Evolutionary conservation across 331 rosid genomes (phyloP), one percentile per base, ranked within the genome.

Genomic region (Prunus yedoensis): DNA sequence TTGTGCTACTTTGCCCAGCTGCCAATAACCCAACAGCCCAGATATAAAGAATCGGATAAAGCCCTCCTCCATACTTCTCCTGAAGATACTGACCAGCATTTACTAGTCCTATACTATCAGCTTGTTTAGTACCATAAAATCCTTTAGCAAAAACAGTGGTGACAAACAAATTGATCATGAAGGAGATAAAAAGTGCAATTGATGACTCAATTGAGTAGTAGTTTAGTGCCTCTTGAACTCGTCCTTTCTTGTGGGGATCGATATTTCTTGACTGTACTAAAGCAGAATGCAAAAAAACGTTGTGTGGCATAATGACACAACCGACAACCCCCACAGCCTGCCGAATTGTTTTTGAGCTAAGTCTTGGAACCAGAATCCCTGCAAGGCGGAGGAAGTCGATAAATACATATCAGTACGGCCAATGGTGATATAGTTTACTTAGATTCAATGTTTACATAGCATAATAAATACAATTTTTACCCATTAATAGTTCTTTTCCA

Each of bases 271-370:
- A 92, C 83, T 89, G 97, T 58, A 92, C 97, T 77, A 92, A 81
- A 84, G 97, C 97, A 79, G 97, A 92, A 76, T 92, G 97, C 76
- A 92, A 83, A 79, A 88, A 92, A 50, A 92, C 97, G 43, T 92
- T 92, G 89, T 92, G 97, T 75, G 97, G 97, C 96, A 87, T 92
- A 63, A 92, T 92, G 77, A 92, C 96, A 62, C 97, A 92, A 30
- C 97, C 97, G 59, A 92, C 96, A 63, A 92, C 96, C 13, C 91
- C 97, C 79, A 92, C 97, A 71, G 97, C 97, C 86, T 92, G 97
- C 76, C 93, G 91, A 68, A 89, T 89, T 62, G 96, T 92, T 81
- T 82, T 88, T n/a, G 97, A 88, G 85, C 97, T 71, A 10, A 92
- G 93, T 81, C 90, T 88, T 58, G 97, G 97, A 84, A 92, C 68